Percentiles rank a stretch among this genome's conserved stretches.
phyloP scores from a whole-genome alignment of 768 basidiomycete species.

The Favolaschia claudopus region DNA sequence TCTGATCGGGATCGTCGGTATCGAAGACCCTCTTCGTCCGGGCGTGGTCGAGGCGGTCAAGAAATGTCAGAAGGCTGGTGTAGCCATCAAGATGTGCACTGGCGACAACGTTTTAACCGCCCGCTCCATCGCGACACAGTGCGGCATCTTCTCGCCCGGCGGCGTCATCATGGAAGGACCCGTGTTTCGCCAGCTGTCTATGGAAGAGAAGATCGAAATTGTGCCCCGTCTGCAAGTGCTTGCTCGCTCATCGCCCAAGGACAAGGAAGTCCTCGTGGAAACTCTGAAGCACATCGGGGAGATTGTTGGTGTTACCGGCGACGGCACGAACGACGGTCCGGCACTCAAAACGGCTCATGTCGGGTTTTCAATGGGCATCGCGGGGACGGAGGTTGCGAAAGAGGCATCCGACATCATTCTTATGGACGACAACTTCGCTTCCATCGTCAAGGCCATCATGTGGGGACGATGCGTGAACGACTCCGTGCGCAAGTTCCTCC shows the following conservation, averaged over 20 bases:
- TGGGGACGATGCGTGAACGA: constrained; percentile 99
- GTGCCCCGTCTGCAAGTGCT: constrained; percentile 95
- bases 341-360: constrained; percentile 96
- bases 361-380: constrained; percentile 96
- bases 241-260: constrained; percentile 96
- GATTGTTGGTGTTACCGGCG: constrained; percentile 95
- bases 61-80: constrained; percentile 88
- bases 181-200: constrained; percentile 80
- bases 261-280: constrained; percentile 93
- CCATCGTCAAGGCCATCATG: constrained; percentile 97
- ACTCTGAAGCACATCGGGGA: constrained; percentile 87
- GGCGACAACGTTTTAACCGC: constrained; percentile 96
- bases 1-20: constrained; percentile 90
- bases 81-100: constrained; percentile 97
- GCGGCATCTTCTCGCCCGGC: constrained; percentile 92
- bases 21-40: constrained; percentile 93
- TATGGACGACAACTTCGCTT: constrained; percentile 97
- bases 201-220: constrained; percentile 77
- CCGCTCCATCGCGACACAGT: constrained; percentile 95
- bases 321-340: constrained; percentile 98
- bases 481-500: constrained; percentile 95
- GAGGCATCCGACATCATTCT: constrained; percentile 99
- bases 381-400: constrained; percentile 98
- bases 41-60: constrained; percentile 91
- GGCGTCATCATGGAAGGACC: constrained; percentile 99